Evolutionary conservation across 371 early-diverging fungal species (phyloP).

Genomic region (Mucor irregularis): DNA sequence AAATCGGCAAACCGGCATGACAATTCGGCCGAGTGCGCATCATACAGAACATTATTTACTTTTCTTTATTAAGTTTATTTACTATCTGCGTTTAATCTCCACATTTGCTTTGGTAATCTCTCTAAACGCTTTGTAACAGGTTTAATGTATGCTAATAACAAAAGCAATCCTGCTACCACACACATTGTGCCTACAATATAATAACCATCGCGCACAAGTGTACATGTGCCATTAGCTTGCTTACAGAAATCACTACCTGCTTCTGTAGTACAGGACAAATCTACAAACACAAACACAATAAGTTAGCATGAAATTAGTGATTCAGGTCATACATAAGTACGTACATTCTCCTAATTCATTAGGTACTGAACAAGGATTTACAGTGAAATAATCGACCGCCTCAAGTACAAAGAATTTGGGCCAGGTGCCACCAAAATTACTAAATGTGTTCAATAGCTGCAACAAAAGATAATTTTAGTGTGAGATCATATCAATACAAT

Average conservation of each 20-base stretch:
- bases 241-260: constrained; percentile 62
- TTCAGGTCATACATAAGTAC: neutral
- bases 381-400: constrained; percentile 91
- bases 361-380: constrained; percentile 62
- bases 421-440: constrained; percentile 98
- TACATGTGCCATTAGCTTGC: constrained; percentile 71
- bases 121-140: constrained; percentile 75
- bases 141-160: constrained; percentile 64
- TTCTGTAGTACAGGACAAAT: constrained; percentile 61
- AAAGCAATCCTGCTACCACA: constrained; percentile 60
- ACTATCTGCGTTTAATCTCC: constrained; percentile 29
- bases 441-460: constrained; percentile 88
- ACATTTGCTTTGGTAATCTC: constrained; percentile 42
- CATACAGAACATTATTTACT: too few species aligned
- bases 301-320: neutral
- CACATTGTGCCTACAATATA: constrained; percentile 76
- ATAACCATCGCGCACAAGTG: constrained; percentile 79
- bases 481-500: neutral
- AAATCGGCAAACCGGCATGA: neutral
- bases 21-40: neutral
- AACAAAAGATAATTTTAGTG: neutral
- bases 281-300: constrained; percentile 14
- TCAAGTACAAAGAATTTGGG: constrained; percentile 92
- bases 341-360: constrained; percentile 35
- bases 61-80: too few species aligned